Conservation (phyloP, 2,329 filamentous ascomycete genomes). For the Fonsecaea erecta region DNA sequence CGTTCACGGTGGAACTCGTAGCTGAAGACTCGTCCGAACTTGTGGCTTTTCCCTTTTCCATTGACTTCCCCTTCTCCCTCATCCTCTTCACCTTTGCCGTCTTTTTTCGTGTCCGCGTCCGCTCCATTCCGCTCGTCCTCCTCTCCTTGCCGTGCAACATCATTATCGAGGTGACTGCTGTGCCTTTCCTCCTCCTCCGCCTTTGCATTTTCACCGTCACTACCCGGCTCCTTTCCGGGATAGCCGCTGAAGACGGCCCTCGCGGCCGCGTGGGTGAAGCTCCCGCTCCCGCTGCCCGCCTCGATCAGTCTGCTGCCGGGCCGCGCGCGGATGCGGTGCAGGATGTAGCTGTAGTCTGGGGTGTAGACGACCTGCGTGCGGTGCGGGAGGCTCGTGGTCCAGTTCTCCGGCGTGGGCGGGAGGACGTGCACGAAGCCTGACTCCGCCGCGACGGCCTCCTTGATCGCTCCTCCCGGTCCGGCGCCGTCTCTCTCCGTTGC, state of each 20-base stretch:
- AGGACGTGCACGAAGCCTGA: constrained; percentile 57
- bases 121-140: background rate
- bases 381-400: constrained; percentile 57
- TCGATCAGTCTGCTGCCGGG: constrained; percentile 55
- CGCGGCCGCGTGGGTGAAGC: constrained; percentile 57
- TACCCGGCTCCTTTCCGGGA: background rate
- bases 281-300: constrained; percentile 58
- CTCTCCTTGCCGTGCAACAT: background rate
- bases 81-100: background rate
- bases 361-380: constrained; percentile 60
- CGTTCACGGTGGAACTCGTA: constrained; percentile 57
- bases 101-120: background rate
- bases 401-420: constrained; percentile 56
- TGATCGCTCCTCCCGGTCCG: constrained; percentile 25
- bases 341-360: constrained; percentile 58
- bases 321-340: constrained; percentile 53
- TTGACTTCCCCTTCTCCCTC: background rate
- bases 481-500: constrained; percentile 31
- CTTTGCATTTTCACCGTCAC: background rate
- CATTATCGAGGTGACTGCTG: background rate
- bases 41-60: constrained; percentile 20
- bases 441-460: constrained; percentile 46
- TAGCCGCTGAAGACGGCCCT: constrained; percentile 55
- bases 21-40: constrained; percentile 53
- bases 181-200: background rate